Evolutionary conservation across 2,329 filamentous ascomycete species (phyloP), one percentile per base, ranked within the genome.

Genomic region (Pleomassaria siparia): DNA sequence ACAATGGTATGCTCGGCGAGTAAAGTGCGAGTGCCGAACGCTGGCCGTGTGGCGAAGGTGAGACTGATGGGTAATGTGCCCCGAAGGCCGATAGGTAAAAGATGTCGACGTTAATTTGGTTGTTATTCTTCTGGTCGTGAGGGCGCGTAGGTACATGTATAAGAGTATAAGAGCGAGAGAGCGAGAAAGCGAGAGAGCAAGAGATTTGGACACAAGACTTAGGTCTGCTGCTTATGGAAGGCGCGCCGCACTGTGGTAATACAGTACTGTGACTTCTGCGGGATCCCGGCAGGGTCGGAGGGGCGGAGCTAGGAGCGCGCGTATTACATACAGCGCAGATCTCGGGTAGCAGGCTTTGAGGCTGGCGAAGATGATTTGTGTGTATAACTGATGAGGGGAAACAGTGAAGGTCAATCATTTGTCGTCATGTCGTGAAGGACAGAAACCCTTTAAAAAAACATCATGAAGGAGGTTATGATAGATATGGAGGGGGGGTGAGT

Each of bases 81-180:
- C 30, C 9, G 40, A 29, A 29, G 42, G 37, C 35, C 40, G 54
- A 50, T 50, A 49, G 16, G 44, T 49, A 25, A 54, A 39, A 8
- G 46, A 45, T 40, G 45, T 47, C 21, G 41, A 48, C 18, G 52
- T 39, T 12, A 12, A 35, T 30, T 33, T 44, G 33, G 41, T 43
- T 33, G 48, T 39, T 52, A 52, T 21, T 58, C 46, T 55, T 53
- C 43, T 39, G 32, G 55, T 42, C 40, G 57, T 44, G 39, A 54
- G 57, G 49, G 52, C 51, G 48, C 62, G 54, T 48, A 47, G 50
- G 58, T 45, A 64, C 64, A 68, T 65, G 47, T 40, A 42, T 21
- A 30, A 9, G 29, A 44, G n/a, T n/a, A n/a, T n/a, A n/a, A n/a
- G n/a, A n/a, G n/a, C n/a, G n/a, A n/a, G n/a, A n/a, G n/a, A n/a